A percentile compares a stretch with the other conserved stretches of the same genome.
phyloP scores from a whole-genome alignment of 148 eudicot genomes.

The Persicaria tinctoria region DNA sequence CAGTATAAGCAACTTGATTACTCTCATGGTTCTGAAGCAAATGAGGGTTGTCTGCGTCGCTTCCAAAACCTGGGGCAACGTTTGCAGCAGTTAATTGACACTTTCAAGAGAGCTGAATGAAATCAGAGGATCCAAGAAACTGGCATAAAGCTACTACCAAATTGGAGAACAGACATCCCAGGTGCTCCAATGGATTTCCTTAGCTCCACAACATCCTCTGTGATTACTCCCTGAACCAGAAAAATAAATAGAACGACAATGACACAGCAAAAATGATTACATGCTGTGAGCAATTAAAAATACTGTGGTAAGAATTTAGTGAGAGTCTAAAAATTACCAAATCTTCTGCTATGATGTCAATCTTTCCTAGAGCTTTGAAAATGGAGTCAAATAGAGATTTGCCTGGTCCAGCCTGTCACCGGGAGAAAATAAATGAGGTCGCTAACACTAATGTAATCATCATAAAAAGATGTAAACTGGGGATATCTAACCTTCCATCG shows the following conservation, averaged over 20 bases:
- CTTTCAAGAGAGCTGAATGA: not conserved
- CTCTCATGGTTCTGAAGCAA: conserved; percentile 88
- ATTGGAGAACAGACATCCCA: conserved; percentile 99
- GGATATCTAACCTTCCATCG: conserved; percentile 76
- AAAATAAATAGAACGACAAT: no score
- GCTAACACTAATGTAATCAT: conserved; percentile 4
- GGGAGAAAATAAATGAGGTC: not conserved
- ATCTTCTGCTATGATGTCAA: conserved; percentile 92
- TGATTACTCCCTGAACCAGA: conserved; percentile 74
- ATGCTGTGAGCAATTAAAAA: not conserved
- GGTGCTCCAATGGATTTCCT: conserved; percentile 92
- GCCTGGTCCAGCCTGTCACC: conserved; percentile 83
- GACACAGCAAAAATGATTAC: not conserved
- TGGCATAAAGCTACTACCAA: conserved; percentile 45
- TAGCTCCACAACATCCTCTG: conserved; percentile 87
- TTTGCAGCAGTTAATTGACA: not conserved
- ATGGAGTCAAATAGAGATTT: conserved; percentile 79
- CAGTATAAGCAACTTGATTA: conserved; percentile 94
- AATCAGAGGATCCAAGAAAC: conserved; percentile 12
- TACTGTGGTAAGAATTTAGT: not conserved
- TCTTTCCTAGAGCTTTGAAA: conserved; percentile 54
- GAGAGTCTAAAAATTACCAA: conserved; percentile 44
- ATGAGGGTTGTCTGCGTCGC: conserved; percentile 94
- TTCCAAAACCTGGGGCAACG: conserved; percentile 66
- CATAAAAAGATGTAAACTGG: conserved; percentile 22